These are phyloP conservation scores for Diutina scorzettiae DNA, from an alignment of 1,139 yeast genomes.

Conservation along the genomic window DNA sequence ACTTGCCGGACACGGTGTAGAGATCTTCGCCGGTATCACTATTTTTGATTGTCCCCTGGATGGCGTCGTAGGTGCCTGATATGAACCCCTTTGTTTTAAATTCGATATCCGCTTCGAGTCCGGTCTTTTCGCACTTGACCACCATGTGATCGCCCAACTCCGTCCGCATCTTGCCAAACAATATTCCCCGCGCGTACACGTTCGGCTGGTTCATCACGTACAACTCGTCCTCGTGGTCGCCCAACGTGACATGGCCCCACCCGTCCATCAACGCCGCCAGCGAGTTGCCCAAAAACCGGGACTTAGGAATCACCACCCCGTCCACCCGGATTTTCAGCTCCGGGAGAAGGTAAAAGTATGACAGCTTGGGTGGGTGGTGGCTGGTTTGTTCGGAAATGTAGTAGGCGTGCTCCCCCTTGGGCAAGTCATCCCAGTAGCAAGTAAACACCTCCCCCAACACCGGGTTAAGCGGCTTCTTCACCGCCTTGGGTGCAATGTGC, in stretches of 20 bases:
- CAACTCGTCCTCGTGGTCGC: conserved; percentile 41
- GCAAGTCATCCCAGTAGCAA: conserved; percentile 84
- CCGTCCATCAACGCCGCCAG: conserved; percentile 99
- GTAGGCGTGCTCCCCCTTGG: conserved; percentile 50
- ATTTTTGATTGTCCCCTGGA: conserved; percentile 60
- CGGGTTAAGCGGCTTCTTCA: conserved; percentile 91
- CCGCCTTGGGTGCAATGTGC: conserved; percentile 98
- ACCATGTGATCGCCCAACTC: conserved; percentile 89
- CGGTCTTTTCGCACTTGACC: conserved; percentile 50
- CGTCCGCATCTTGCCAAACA: conserved; percentile 79
- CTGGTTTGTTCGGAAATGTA: conserved; percentile 91
- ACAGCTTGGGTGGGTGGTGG: conserved; percentile 97
- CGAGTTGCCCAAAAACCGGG: conserved; percentile 84
- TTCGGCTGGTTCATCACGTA: conserved; percentile 88
- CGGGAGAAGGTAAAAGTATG: conserved; percentile 83
- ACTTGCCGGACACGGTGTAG: conserved; percentile 72
- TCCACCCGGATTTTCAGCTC: conserved; percentile 73
- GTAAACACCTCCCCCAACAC: conserved; percentile 83
- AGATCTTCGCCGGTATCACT: conserved; percentile 40
- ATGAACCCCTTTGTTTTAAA: conserved; percentile 93
- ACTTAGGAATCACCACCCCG: conserved; percentile 78
- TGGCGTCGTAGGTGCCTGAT: conserved; percentile 83
- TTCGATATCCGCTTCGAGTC: conserved; percentile 69
- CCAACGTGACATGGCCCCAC: conserved; percentile 56
- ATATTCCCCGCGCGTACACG: conserved; percentile 87